phyloP scores from a whole-genome alignment of 2,329 filamentous ascomycete species.

The Paecilomyces fulvus region DNA sequence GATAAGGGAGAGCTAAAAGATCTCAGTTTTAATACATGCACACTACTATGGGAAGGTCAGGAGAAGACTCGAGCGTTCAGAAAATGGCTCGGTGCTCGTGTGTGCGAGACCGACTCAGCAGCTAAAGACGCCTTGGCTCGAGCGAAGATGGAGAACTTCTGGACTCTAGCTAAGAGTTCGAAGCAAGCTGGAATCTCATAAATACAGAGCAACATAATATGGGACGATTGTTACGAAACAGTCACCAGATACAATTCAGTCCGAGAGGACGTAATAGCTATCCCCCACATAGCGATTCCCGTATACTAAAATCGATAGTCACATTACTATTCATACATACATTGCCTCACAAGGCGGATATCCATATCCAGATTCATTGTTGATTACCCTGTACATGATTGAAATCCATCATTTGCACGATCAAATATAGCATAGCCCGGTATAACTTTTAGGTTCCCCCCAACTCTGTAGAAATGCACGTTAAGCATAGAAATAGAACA shows the following conservation, averaged over 20 bases:
- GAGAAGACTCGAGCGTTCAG: conserved; percentile 71
- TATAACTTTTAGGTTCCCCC: not conserved
- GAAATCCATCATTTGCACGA: not conserved
- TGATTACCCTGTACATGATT: not conserved
- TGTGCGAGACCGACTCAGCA: conserved; percentile 88
- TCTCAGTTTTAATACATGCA: conserved; percentile 71
- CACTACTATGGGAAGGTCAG: conserved; percentile 84
- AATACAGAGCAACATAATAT: not conserved
- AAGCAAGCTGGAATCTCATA: conserved; percentile 18
- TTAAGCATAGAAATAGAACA: not conserved
- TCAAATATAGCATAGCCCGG: not conserved
- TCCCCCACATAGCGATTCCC: not conserved
- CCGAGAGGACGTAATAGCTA: not conserved
- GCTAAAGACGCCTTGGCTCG: conserved; percentile 71
- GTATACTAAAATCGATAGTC: not conserved
- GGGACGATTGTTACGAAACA: not conserved
- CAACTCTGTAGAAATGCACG: not conserved
- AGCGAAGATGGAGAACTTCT: conserved; percentile 90
- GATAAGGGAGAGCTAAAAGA: conserved; percentile 73
- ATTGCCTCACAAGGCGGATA: not conserved
- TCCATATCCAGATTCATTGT: not conserved
- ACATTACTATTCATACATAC: not conserved
- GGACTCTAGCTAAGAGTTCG: conserved; percentile 72
- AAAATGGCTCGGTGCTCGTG: conserved; percentile 71
- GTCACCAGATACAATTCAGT: no score